phyloP scores from a whole-genome alignment of 1,284 basidiomycete species.

The Irpex sp. region DNA sequence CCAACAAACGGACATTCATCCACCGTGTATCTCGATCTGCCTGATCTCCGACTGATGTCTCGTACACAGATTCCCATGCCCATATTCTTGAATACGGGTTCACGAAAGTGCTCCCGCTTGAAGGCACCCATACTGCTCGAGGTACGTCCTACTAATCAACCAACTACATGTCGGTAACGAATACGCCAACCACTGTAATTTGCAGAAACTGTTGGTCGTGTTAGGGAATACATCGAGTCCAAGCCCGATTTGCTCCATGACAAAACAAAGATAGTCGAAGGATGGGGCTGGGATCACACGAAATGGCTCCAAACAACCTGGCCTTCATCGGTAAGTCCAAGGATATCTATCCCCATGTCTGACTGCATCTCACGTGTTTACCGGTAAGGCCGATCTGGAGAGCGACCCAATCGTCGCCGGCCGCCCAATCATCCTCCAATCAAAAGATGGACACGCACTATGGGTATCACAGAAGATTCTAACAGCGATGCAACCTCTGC shows the following conservation, averaged over 20 bases:
- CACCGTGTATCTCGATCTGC: neutral
- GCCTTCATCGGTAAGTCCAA: slow-evolving; percentile 62
- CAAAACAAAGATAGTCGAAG: slow-evolving; percentile 66
- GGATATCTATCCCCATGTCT: too few species aligned
- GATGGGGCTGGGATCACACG: slow-evolving; percentile 94
- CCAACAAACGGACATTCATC: neutral
- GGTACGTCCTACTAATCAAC: neutral
- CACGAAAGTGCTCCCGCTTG: slow-evolving; percentile 59
- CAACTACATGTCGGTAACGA: neutral
- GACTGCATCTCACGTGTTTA: slow-evolving; percentile 24
- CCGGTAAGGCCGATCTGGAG: slow-evolving; percentile 80
- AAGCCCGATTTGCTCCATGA: slow-evolving; percentile 53
- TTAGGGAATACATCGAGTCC: slow-evolving; percentile 62
- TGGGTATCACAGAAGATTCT: slow-evolving; percentile 78
- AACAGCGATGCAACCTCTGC: slow-evolving; percentile 56
- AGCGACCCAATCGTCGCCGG: slow-evolving; percentile 62
- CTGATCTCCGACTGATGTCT: neutral
- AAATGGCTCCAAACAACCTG: slow-evolving; percentile 62
- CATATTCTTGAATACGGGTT: slow-evolving; percentile 79
- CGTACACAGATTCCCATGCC: slow-evolving; percentile 68
- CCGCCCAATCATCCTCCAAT: slow-evolving; percentile 70
- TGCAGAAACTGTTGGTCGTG: slow-evolving; percentile 60
- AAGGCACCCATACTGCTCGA: slow-evolving; percentile 52
- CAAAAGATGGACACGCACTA: slow-evolving; percentile 87
- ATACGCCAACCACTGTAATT: slow-evolving; percentile 1